Evolutionary conservation across 495 filamentous ascomycete genomes (phyloP).

Genomic region (Penicillium bialowiezense): DNA sequence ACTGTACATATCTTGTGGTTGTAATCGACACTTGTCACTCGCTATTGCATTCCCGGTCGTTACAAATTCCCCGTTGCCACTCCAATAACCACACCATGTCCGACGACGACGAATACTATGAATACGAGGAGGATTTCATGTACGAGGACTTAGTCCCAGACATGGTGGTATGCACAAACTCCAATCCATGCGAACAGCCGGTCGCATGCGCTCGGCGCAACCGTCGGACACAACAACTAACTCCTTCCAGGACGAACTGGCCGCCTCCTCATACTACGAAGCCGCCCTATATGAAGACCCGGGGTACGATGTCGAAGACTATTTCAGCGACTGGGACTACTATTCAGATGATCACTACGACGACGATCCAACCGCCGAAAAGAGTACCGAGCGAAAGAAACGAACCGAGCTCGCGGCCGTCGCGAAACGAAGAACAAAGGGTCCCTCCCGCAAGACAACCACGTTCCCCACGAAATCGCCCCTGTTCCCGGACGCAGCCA

Average conservation of each 20-base stretch:
- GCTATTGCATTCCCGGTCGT: too few relatives aligned
- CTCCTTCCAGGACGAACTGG: slow-evolving; percentile 47
- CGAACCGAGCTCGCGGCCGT: slow-evolving; percentile 6
- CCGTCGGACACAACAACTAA: too few relatives aligned
- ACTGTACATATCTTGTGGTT: too few relatives aligned
- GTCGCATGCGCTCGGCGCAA: too few relatives aligned
- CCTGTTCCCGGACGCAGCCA: slow-evolving; percentile 18
- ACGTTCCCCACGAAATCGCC: slow-evolving; percentile 5
- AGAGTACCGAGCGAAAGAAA: slow-evolving; percentile 5
- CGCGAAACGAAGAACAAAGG: slow-evolving; percentile 12
- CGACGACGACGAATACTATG: slow-evolving; percentile 50
- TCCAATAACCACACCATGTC: too few relatives aligned
- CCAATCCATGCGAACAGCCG: too few relatives aligned
- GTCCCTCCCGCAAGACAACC: neutral
- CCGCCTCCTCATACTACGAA: slow-evolving; percentile 42
- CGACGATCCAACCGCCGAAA: slow-evolving; percentile 36
- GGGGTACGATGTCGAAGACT: slow-evolving; percentile 39
- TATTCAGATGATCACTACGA: slow-evolving; percentile 52
- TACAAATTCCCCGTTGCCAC: too few relatives aligned
- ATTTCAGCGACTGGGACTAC: slow-evolving; percentile 50
- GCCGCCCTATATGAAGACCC: slow-evolving; percentile 41
- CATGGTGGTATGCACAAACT: slow-evolving; percentile 35
- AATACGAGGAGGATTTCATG: slow-evolving; percentile 43
- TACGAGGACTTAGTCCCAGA: slow-evolving; percentile 42
- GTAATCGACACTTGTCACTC: too few relatives aligned